Evolutionary conservation across 2,329 filamentous ascomycete species (phyloP), one percentile per base, ranked within the genome.

Genomic region (Phoma sp.): DNA sequence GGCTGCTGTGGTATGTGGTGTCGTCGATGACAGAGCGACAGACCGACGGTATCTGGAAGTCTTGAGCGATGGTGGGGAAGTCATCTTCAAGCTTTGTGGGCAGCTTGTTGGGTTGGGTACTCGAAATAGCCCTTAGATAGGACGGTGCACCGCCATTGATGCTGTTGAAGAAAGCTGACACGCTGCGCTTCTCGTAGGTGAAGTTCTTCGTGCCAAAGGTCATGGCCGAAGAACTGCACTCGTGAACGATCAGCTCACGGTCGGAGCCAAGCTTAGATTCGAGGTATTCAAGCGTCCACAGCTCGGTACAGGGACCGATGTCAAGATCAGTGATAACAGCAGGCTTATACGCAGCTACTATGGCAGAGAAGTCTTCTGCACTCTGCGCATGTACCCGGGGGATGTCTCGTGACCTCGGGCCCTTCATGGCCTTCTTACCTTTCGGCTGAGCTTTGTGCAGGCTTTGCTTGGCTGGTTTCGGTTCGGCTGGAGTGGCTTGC

Each of bases 141-240:
- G 92, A 77, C 55, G 82, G 83, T 36, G 81, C 82, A 9, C 89
- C 89, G 4, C 71, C 69, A 18, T 81, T 73, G 2, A 74, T 83
- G 45, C 83, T 81, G 30, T 83, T 72, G 45, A 93, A 78, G 69
- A 96, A 92, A 0, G 81, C 75, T 1, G 80, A 82, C 62, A 96
- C 91, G 2, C 78, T 68, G 58, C 87, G 86, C 4, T 85, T 90
- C 7, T 83, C 79, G 69, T 96, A 96, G 33, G 78, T 76, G 69
- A 96, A 96, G 72, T 96, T 96, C 74, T 96, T 96, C 40, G 81
- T 79, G 52, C 86, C 86, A 68, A 96, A 96, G 62, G 90, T 88
- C 88, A 96, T 91, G 40, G 83, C 83, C 27, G 83, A 79, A 4
- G 79, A 81, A 6, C 79, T 74, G 18, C 88, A 86, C 60, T 90